These are phyloP conservation scores for Daphne laureola DNA, from an alignment of 441 rosid species.

Conservation along the genomic window DNA sequence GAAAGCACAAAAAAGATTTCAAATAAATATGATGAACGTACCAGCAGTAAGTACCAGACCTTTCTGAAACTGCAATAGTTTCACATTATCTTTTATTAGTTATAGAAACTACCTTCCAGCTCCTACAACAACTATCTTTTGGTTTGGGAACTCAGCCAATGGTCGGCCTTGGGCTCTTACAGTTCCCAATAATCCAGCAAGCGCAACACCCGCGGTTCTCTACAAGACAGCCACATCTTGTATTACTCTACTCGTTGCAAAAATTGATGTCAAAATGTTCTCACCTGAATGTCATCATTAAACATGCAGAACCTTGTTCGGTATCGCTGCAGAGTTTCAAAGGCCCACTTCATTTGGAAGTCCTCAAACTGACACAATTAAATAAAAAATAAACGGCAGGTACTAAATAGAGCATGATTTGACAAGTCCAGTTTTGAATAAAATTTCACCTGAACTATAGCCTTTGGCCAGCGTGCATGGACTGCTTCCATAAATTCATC, in stretches of 20 bases:
- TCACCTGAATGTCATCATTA: slow-evolving; percentile 96
- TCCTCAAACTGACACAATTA: slow-evolving; percentile 66
- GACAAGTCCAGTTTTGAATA: slow-evolving; percentile 15
- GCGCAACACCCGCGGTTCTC: slow-evolving; percentile 99
- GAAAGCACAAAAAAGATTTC: slow-evolving; percentile 23
- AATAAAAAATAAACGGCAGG: slow-evolving; percentile 20
- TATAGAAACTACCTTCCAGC: slow-evolving; percentile 80
- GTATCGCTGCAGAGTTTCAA: slow-evolving; percentile 86
- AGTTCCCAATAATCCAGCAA: slow-evolving; percentile 93
- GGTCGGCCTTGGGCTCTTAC: slow-evolving; percentile 94
- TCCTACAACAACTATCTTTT: slow-evolving; percentile 97
- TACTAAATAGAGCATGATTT: slow-evolving; percentile 14
- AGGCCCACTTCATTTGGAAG: slow-evolving; percentile 99
- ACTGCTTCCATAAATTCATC: slow-evolving; percentile 99
- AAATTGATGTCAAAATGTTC: slow-evolving; percentile 12
- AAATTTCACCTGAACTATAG: slow-evolving; percentile 75
- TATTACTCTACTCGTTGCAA: slow-evolving; percentile 10
- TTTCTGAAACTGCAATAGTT: background rate
- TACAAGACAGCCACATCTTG: slow-evolving; percentile 14
- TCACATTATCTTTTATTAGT: background rate
- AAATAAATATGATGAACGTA: slow-evolving; percentile 10
- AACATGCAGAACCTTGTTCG: slow-evolving; percentile 90
- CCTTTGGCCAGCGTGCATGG: slow-evolving; percentile 92
- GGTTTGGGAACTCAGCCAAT: slow-evolving; percentile 71
- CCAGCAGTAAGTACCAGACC: slow-evolving; percentile 10